phyloP scores from a whole-genome alignment of 1,284 basidiomycete species.

The Ganoderma sinense region DNA sequence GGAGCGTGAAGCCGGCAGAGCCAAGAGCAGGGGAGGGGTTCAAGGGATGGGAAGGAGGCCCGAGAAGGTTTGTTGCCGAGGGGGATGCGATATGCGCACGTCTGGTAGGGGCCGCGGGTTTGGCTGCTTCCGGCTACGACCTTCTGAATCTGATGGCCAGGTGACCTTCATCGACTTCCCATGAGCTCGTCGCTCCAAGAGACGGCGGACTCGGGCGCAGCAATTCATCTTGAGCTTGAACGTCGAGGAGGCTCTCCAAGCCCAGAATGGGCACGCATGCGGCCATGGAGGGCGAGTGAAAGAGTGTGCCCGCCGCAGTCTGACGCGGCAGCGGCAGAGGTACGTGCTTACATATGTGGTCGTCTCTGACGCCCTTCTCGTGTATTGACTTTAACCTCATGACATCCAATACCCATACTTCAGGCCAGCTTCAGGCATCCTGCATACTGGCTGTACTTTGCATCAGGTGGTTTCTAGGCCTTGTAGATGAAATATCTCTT shows the following conservation, averaged over 20 bases:
- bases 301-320: not conserved
- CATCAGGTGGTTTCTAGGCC: too few species aligned
- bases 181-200: not conserved
- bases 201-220: not conserved
- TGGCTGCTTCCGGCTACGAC: not conserved
- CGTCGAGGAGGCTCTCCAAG: not conserved
- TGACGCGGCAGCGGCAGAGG: not conserved
- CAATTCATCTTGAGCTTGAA: not conserved
- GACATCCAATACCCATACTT: not conserved
- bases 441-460: too few species aligned
- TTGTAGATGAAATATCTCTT: too few species aligned
- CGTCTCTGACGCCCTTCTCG: not conserved
- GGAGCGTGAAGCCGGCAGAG: not conserved
- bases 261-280: not conserved
- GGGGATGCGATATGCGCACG: too few species aligned
- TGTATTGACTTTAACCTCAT: not conserved
- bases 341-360: not conserved
- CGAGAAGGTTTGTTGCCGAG: not conserved
- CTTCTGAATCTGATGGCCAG: constrained; percentile 10
- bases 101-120: not conserved
- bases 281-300: constrained; percentile 1
- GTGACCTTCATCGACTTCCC: constrained; percentile 3
- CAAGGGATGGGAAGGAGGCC: constrained; percentile 1
- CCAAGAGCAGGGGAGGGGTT: not conserved
- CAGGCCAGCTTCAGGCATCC: too few species aligned